Percentiles rank a stretch among this genome's conserved stretches.
These are phyloP conservation scores for Cladophialophora exuberans DNA, from an alignment of 2,329 filamentous ascomycete species.

Conservation along the genomic window DNA sequence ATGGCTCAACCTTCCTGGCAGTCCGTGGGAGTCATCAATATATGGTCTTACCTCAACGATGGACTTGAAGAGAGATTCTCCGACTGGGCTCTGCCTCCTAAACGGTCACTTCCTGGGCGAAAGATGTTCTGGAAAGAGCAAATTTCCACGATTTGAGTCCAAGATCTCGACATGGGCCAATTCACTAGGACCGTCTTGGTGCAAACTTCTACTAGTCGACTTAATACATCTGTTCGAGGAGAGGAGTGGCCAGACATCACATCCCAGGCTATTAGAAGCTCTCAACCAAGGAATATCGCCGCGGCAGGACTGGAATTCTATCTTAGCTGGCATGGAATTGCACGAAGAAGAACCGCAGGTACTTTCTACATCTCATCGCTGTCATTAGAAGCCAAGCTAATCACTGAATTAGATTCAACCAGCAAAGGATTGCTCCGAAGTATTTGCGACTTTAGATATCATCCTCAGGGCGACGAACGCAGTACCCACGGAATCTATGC, in stretches of 20 bases:
- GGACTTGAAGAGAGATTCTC: neutral
- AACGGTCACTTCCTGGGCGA: constrained; percentile 3
- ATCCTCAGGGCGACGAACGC: neutral
- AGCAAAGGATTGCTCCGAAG: constrained; percentile 4
- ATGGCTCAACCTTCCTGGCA: neutral
- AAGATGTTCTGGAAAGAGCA: constrained; percentile 5
- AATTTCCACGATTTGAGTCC: neutral
- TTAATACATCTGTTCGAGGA: constrained; percentile 5
- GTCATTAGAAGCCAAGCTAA: neutral
- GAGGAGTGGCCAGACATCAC: neutral
- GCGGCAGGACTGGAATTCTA: constrained; percentile 6
- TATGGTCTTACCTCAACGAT: neutral
- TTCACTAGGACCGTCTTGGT: constrained; percentile 3
- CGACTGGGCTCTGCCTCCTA: constrained; percentile 3
- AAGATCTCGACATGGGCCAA: constrained; percentile 1
- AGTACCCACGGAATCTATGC: neutral
- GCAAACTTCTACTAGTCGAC: constrained; percentile 8
- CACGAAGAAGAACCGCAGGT: constrained; percentile 1
- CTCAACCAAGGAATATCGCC: neutral
- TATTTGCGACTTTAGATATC: neutral
- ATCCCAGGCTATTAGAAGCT: neutral
- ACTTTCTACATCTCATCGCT: neutral
- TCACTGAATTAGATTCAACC: neutral
- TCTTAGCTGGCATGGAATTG: neutral
- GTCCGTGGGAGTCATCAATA: neutral